A percentile compares a stretch with the other conserved stretches of the same genome.
Evolutionary conservation across 306 rosid species (phyloP).

Genomic region (Argentina anserina): DNA sequence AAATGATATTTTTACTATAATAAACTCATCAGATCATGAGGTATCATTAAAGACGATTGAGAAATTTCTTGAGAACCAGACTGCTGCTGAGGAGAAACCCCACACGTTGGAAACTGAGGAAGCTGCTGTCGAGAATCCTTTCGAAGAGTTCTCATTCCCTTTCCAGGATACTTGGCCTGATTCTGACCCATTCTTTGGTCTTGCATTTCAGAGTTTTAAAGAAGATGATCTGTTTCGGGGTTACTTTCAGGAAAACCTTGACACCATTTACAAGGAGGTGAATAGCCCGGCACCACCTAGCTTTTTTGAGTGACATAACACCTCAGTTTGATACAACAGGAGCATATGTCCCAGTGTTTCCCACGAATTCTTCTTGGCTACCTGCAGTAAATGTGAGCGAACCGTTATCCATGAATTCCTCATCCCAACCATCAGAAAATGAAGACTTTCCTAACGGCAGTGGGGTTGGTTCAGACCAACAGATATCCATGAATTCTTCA

Average conservation of each 20-base stretch:
- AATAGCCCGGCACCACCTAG: constrained; percentile 38
- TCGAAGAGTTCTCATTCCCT: constrained; percentile 51
- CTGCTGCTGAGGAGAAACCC: constrained; percentile 20
- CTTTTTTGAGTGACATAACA: constrained; percentile 53
- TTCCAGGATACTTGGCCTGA: constrained; percentile 68
- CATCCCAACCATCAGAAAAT: constrained; percentile 36
- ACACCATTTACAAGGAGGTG: constrained; percentile 31
- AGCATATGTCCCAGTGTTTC: constrained; percentile 40
- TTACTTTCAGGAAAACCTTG: constrained; percentile 45
- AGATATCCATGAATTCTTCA: constrained; percentile 38
- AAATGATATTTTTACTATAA: constrained; percentile 8
- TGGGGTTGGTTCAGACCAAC: constrained; percentile 37
- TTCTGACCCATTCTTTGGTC: constrained; percentile 58
- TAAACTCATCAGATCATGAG: constrained; percentile 16
- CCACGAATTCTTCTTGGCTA: constrained; percentile 7
- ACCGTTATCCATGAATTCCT: constrained; percentile 19
- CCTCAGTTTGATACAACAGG: constrained; percentile 51
- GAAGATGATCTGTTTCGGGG: constrained; percentile 56
- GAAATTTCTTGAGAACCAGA: constrained; percentile 28
- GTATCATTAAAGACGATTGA: constrained; percentile 27
- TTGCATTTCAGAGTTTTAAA: constrained; percentile 69
- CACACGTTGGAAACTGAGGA: constrained; percentile 33
- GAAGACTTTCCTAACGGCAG: constrained; percentile 31
- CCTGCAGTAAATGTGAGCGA: not conserved
- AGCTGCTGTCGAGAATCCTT: constrained; percentile 35